phyloP scores from a whole-genome alignment of 768 basidiomycete species.

The Agrocybe pediades region DNA sequence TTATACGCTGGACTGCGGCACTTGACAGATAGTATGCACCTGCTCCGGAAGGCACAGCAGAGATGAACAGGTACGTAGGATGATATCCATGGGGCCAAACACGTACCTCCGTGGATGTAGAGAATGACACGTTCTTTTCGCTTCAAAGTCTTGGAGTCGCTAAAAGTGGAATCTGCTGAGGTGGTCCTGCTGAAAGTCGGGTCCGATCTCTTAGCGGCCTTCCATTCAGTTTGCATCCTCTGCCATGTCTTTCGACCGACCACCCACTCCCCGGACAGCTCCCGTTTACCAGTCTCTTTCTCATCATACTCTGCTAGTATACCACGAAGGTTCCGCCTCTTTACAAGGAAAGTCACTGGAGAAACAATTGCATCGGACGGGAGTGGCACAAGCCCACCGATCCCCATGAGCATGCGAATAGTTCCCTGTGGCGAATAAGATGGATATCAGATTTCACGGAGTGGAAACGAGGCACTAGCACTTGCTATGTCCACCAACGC shows the following conservation, averaged over 20 bases:
- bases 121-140: conserved; percentile 82
- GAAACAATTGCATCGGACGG: conserved; percentile 94
- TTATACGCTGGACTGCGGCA: conserved; percentile 84
- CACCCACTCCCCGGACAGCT: conserved; percentile 95
- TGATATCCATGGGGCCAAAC: background rate
- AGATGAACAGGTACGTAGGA: background rate
- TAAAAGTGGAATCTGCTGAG: conserved; percentile 4
- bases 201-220: conserved; percentile 36
- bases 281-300: conserved; percentile 73
- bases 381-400: conserved; percentile 81
- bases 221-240: conserved; percentile 81
- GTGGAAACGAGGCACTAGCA: conserved; percentile 15
- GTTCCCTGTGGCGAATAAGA: conserved; percentile 34
- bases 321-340: conserved; percentile 70
- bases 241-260: conserved; percentile 93
- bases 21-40: conserved; percentile 94
- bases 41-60: conserved; percentile 23
- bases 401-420: conserved; percentile 67
- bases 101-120: conserved; percentile 89
- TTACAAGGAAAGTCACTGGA: conserved; percentile 89
- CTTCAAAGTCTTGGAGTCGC: conserved; percentile 24
- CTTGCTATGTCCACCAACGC: conserved; percentile 81
- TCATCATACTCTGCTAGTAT: conserved; percentile 77
- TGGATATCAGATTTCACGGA: conserved; percentile 1
- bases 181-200: conserved; percentile 11